A percentile compares a stretch with the other conserved stretches of the same genome.
These are phyloP conservation scores for Citrullus colocynthis DNA, from an alignment of 306 rosid species.

Conservation along the genomic window DNA sequence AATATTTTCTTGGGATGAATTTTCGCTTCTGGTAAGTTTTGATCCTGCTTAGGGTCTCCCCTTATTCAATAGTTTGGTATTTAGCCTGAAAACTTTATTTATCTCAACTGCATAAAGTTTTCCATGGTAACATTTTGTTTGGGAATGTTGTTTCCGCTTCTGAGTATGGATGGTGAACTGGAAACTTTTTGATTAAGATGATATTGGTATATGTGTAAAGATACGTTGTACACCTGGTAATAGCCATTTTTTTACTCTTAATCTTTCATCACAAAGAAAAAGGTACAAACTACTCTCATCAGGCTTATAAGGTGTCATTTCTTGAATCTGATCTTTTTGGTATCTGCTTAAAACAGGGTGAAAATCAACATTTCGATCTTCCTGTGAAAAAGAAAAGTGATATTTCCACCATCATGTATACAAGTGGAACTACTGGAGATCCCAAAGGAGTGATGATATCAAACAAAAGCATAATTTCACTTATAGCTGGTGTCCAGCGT, in stretches of 20 bases:
- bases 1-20: constrained; percentile 73
- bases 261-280: not conserved
- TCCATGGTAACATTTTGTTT: not conserved
- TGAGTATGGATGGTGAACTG: not conserved
- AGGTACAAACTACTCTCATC: not conserved
- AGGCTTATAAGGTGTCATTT: not conserved
- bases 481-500: constrained; percentile 65
- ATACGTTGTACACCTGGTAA: not conserved
- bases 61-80: not conserved
- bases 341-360: constrained; percentile 41
- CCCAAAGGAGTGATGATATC: constrained; percentile 97
- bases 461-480: constrained; percentile 69
- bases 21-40: constrained; percentile 57
- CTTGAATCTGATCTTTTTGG: not conserved
- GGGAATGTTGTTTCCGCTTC: not conserved
- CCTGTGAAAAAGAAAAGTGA: constrained; percentile 70
- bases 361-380: constrained; percentile 54
- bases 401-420: constrained; percentile 90
- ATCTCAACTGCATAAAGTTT: not conserved
- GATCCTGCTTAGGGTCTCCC: not conserved
- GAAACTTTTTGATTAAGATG: not conserved
- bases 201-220: not conserved
- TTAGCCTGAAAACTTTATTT: not conserved
- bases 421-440: constrained; percentile 96
- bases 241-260: not conserved